These are phyloP conservation scores for Agroathelia rolfsii DNA, from an alignment of 1,284 basidiomycete species.

Conservation along the genomic window DNA sequence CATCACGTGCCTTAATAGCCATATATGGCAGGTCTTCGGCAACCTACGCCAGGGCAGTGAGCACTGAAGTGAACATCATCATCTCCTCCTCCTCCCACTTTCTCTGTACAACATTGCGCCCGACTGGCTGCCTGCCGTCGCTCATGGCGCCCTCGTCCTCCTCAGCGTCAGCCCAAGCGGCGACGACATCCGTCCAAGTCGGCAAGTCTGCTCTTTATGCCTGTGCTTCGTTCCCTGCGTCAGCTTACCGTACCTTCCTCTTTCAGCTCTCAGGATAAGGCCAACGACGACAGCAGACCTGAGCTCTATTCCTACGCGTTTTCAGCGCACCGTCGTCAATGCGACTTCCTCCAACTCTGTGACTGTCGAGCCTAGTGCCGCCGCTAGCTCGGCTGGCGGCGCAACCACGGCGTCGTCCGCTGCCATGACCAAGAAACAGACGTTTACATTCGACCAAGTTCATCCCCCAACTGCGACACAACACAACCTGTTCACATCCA, in stretches of 20 bases:
- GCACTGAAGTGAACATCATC: too few relatives aligned
- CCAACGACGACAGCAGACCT: slow-evolving; percentile 80
- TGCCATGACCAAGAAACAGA: slow-evolving; percentile 65
- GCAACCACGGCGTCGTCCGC: slow-evolving; percentile 39
- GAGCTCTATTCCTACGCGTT: slow-evolving; percentile 81
- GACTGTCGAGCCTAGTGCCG: slow-evolving; percentile 56
- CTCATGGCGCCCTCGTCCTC: slow-evolving; percentile 57
- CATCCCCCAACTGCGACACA: slow-evolving; percentile 79
- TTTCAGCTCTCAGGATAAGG: slow-evolving; percentile 82
- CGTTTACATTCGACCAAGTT: slow-evolving; percentile 92
- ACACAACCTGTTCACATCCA: slow-evolving; percentile 74
- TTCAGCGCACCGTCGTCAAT: slow-evolving; percentile 84
- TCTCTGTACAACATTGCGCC: too few relatives aligned
- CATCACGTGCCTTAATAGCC: too few relatives aligned
- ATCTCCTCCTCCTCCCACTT: too few relatives aligned
- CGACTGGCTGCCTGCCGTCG: slow-evolving; percentile 11
- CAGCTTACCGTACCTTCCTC: slow-evolving; percentile 11
- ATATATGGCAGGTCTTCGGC: too few relatives aligned
- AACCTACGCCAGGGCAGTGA: too few relatives aligned
- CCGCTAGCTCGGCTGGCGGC: slow-evolving; percentile 33
- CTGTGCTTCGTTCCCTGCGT: slow-evolving; percentile 2
- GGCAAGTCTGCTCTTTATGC: slow-evolving; percentile 38
- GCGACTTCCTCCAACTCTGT: slow-evolving; percentile 61
- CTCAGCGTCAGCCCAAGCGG: slow-evolving; percentile 44
- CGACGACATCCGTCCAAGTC: slow-evolving; percentile 81